These are phyloP conservation scores for Ophiocordyceps camponoti-floridani DNA, from an alignment of 2,329 filamentous ascomycete genomes.

Conservation along the genomic window DNA sequence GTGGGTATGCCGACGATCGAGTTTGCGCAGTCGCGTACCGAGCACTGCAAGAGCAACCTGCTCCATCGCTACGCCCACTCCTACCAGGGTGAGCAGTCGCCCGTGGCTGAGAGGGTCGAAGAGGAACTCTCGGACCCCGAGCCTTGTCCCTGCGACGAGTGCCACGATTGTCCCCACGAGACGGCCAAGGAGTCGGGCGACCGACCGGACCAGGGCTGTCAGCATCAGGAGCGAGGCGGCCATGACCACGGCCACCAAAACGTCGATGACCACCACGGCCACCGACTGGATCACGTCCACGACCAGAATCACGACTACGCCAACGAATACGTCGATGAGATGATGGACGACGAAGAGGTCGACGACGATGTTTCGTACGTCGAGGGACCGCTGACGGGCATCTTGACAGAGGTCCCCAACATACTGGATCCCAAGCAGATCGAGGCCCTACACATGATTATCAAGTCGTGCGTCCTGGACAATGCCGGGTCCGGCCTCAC, in stretches of 20 bases:
- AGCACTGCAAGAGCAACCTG: slow-evolving; percentile 40
- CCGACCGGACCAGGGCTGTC: background rate
- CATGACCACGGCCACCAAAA: slow-evolving; percentile 10
- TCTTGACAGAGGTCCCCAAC: slow-evolving; percentile 85
- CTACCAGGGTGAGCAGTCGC: slow-evolving; percentile 23
- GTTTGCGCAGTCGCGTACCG: slow-evolving; percentile 36
- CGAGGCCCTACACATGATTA: slow-evolving; percentile 90
- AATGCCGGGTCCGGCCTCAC: slow-evolving; percentile 54
- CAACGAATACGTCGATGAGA: slow-evolving; percentile 31
- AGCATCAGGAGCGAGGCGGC: slow-evolving; percentile 13
- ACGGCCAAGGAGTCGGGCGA: background rate
- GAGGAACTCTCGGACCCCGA: slow-evolving; percentile 20
- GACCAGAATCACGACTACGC: slow-evolving; percentile 18
- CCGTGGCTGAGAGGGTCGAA: slow-evolving; percentile 16
- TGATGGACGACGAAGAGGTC: slow-evolving; percentile 48
- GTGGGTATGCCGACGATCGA: slow-evolving; percentile 42
- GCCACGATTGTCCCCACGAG: slow-evolving; percentile 2
- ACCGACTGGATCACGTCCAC: slow-evolving; percentile 14
- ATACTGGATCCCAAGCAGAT: slow-evolving; percentile 91
- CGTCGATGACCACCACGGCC: slow-evolving; percentile 6
- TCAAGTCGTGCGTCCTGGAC: slow-evolving; percentile 86
- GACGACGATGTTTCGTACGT: slow-evolving; percentile 66
- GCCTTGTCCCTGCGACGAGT: slow-evolving; percentile 16
- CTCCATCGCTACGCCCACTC: slow-evolving; percentile 34
- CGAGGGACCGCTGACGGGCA: slow-evolving; percentile 61